Conservation (phyloP, 2,329 filamentous ascomycete genomes). For the Neofusicoccum parvum region DNA sequence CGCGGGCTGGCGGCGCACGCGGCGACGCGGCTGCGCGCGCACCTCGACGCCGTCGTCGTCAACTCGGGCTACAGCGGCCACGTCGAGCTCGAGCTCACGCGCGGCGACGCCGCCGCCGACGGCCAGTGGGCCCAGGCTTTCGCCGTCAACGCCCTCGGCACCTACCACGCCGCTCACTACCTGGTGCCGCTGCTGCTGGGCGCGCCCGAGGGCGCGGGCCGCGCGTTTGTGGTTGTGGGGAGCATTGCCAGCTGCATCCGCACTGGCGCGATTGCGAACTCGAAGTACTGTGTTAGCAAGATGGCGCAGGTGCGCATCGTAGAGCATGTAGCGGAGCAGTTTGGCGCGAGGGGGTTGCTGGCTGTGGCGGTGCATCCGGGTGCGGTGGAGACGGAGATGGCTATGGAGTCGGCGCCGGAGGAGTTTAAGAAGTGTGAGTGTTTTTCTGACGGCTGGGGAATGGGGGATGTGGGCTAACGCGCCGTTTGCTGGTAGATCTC, state of each 20-base stretch:
- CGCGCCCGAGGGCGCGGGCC: background rate
- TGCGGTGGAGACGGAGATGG: slow-evolving; percentile 40
- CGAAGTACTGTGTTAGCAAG: slow-evolving; percentile 42
- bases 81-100: slow-evolving; percentile 36
- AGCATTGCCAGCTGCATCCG: slow-evolving; percentile 39
- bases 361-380: slow-evolving; percentile 41
- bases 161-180: slow-evolving; percentile 40
- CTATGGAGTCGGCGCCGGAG: slow-evolving; percentile 30
- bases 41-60: slow-evolving; percentile 3
- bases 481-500: slow-evolving; percentile 38
- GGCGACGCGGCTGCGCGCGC: background rate
- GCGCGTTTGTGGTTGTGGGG: slow-evolving; percentile 32
- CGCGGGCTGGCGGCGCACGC: background rate
- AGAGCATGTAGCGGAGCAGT: slow-evolving; percentile 43
- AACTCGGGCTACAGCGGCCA: slow-evolving; percentile 34
- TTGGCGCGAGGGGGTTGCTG: slow-evolving; percentile 29
- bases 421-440: slow-evolving; percentile 22
- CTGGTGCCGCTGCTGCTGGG: slow-evolving; percentile 34
- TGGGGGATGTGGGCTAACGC: slow-evolving; percentile 26
- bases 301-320: slow-evolving; percentile 41
- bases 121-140: slow-evolving; percentile 37
- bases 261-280: slow-evolving; percentile 44
- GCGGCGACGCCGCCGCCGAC: slow-evolving; percentile 33
- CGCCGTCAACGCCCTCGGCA: slow-evolving; percentile 41
- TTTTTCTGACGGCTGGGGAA: too few species aligned